Conservation (phyloP, 371 early-diverging fungal genomes). For the Apophysomyces elegans region DNA sequence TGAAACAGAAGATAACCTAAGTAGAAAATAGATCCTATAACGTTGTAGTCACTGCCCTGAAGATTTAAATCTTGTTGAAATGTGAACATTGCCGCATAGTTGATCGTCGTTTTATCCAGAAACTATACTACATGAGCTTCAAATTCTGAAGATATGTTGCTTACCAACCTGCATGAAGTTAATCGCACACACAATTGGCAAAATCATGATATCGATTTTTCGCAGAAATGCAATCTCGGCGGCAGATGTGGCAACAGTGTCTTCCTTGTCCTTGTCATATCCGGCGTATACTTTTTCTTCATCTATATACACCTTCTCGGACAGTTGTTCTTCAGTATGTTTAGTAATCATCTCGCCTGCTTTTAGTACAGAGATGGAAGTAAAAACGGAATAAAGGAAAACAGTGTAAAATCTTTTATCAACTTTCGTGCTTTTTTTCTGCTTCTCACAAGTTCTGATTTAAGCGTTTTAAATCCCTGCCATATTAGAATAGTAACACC, state of each 20-base stretch:
- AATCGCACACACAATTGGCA: constrained; percentile 19
- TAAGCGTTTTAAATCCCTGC: no score
- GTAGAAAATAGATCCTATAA: constrained; percentile 44
- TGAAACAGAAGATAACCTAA: constrained; percentile 44
- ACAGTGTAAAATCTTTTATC: no score
- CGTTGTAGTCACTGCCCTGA: constrained; percentile 32
- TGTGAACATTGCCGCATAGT: constrained; percentile 35
- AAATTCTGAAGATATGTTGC: not conserved
- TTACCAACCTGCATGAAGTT: constrained; percentile 7
- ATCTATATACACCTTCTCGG: not conserved
- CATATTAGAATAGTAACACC: no score
- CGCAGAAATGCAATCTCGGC: constrained; percentile 22
- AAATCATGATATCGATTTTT: constrained; percentile 16
- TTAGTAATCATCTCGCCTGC: no score
- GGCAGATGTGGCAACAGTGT: constrained; percentile 7
- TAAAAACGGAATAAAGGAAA: no score
- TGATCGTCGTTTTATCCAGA: constrained; percentile 49
- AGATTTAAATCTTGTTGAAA: constrained; percentile 36
- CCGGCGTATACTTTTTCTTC: not conserved
- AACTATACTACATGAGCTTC: constrained; percentile 20
- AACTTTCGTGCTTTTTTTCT: no score
- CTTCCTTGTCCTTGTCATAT: not conserved
- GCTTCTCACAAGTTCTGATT: no score
- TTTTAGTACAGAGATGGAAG: no score
- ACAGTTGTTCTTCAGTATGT: not conserved